Conservation (phyloP, 352 stramenopile species). For the Phytophthora europaea region DNA sequence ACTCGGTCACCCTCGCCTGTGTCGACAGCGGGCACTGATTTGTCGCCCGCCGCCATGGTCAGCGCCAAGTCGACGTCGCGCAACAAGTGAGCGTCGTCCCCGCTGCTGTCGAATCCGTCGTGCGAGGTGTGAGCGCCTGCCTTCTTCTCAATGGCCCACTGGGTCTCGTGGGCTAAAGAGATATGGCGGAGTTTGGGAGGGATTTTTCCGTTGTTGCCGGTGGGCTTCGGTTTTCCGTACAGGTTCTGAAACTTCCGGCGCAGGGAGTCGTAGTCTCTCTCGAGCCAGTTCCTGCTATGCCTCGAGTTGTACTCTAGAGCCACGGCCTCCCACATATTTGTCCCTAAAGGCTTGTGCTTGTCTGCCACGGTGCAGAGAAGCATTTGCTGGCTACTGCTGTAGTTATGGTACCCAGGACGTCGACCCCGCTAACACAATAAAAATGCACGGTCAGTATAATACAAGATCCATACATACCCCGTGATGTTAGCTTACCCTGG, state of each 20-base stretch:
- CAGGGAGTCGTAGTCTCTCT: background rate
- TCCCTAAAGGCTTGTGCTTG: background rate
- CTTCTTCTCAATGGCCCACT: background rate
- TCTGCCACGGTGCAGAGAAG: background rate
- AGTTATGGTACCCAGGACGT: background rate
- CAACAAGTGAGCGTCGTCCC: background rate
- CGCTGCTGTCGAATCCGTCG: background rate
- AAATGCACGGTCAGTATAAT: background rate
- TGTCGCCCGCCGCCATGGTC: background rate
- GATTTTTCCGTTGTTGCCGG: background rate
- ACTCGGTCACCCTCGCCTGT: background rate
- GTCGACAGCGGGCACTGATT: no score
- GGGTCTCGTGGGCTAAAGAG: background rate
- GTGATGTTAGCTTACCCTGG: background rate
- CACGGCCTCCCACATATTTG: background rate
- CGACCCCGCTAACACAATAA: background rate
- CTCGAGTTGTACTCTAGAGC: background rate
- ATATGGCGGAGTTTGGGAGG: background rate
- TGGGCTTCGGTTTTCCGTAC: background rate
- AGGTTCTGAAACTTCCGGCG: background rate
- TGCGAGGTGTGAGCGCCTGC: background rate
- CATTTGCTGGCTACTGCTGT: no score
- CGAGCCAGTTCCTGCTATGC: background rate
- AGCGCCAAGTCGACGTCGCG: background rate
- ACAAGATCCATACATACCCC: background rate